Evolutionary conservation across 2,329 filamentous ascomycete species (phyloP).

Genomic region (Coccinonectria pachysandricola): DNA sequence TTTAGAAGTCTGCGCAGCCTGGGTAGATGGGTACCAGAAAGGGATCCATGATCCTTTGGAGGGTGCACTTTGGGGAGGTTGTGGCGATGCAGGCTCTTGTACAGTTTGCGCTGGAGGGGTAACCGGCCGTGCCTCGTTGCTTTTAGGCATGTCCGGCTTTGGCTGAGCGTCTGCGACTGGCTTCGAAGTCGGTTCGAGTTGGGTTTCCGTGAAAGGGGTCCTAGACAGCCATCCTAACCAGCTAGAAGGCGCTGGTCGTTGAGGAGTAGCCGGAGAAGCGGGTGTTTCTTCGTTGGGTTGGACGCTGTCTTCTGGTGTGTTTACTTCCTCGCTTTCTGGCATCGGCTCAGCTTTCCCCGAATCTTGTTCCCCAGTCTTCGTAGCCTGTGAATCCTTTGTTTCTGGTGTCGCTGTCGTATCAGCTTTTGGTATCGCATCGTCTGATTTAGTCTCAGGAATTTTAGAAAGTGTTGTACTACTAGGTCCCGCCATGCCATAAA

Average conservation of each 20-base stretch:
- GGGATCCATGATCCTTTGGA: conserved; percentile 31
- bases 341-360: too few species aligned
- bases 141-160: conserved; percentile 6
- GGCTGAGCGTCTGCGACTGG: conserved; percentile 7
- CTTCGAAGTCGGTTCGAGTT: conserved; percentile 3
- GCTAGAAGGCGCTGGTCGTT: conserved; percentile 29
- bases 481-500: conserved; percentile 17
- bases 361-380: too few species aligned
- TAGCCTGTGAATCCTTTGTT: too few species aligned
- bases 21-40: conserved; percentile 26
- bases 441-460: conserved; percentile 15
- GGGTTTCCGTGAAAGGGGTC: conserved; percentile 17
- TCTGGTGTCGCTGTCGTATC: conserved; percentile 5
- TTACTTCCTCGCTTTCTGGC: too few species aligned
- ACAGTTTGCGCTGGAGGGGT: conserved; percentile 14
- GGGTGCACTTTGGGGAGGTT: conserved; percentile 7
- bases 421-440: conserved; percentile 9
- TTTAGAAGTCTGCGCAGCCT: conserved; percentile 7
- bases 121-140: conserved; percentile 9
- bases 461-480: conserved; percentile 14
- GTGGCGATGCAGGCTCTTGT: conserved; percentile 7
- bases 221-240: conserved; percentile 46
- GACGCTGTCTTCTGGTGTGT: too few species aligned
- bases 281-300: too few species aligned
- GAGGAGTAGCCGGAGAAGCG: conserved; percentile 3